Evolutionary conservation across 768 basidiomycete genomes (phyloP).

Genomic region (Fomitopsis serialis): DNA sequence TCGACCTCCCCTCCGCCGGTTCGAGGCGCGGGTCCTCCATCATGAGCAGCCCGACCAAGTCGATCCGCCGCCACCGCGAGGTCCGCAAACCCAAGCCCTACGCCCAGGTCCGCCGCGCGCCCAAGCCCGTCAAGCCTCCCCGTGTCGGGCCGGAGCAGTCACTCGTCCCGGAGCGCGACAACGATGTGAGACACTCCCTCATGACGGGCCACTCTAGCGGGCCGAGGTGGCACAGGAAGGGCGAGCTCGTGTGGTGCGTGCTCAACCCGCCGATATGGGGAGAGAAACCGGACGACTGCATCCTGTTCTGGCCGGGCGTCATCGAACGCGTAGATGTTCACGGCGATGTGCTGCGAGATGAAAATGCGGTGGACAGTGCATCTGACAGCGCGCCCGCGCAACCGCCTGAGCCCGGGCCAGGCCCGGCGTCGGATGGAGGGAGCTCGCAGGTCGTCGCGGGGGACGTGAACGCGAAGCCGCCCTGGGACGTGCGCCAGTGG

Average conservation of each 20-base stretch:
- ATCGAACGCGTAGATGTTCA: slow-evolving; percentile 43
- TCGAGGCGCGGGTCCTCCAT: slow-evolving; percentile 19
- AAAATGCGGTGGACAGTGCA: too few species aligned
- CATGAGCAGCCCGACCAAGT: neutral
- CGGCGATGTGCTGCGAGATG: neutral
- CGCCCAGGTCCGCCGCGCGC: slow-evolving; percentile 34
- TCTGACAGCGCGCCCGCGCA: too few species aligned
- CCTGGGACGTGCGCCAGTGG: slow-evolving; percentile 60
- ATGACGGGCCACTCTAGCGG: slow-evolving; percentile 38
- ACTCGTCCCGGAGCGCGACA: slow-evolving; percentile 57
- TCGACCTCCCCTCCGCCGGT: slow-evolving; percentile 40
- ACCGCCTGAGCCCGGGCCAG: too few species aligned
- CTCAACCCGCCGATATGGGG: slow-evolving; percentile 45
- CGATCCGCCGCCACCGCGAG: slow-evolving; percentile 10
- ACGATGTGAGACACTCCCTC: slow-evolving; percentile 57
- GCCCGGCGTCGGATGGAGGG: too few species aligned
- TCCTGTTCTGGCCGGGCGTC: slow-evolving; percentile 71
- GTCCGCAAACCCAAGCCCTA: slow-evolving; percentile 26
- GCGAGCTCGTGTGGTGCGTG: slow-evolving; percentile 69
- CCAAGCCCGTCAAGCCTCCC: slow-evolving; percentile 28
- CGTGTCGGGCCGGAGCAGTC: slow-evolving; percentile 35
- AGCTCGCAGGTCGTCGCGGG: too few species aligned
- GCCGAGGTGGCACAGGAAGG: slow-evolving; percentile 58
- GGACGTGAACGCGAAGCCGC: slow-evolving; percentile 21
- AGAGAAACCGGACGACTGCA: slow-evolving; percentile 33